A percentile compares a stretch with the other conserved stretches of the same genome.
Conservation (phyloP, 345 rosid genomes). For the Microthlaspi erraticum region DNA sequence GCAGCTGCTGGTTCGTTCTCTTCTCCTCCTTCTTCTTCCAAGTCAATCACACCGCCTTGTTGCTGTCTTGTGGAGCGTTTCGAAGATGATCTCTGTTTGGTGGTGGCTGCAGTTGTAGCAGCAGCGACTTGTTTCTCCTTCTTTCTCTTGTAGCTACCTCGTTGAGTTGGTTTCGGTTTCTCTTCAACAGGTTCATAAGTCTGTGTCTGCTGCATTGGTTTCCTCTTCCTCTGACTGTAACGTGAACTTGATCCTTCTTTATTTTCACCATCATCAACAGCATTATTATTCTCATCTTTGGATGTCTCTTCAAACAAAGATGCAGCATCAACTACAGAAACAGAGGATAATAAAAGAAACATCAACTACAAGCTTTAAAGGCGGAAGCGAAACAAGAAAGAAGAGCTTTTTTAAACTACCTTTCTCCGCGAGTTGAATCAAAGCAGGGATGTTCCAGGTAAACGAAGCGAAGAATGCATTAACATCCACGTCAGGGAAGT, state of each 20-base stretch:
- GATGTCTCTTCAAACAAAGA: constrained; percentile 35
- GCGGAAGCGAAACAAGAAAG: background rate
- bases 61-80: constrained; percentile 36
- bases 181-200: constrained; percentile 34
- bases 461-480: constrained; percentile 70
- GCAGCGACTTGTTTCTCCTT: constrained; percentile 33
- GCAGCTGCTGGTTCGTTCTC: constrained; percentile 17
- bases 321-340: constrained; percentile 42
- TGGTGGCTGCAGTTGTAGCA: constrained; percentile 19
- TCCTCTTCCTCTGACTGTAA: constrained; percentile 50
- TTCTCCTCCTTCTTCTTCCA: constrained; percentile 33
- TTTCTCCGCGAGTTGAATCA: constrained; percentile 36
- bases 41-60: constrained; percentile 37
- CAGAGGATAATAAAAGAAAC: background rate
- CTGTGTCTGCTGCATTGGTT: constrained; percentile 33
- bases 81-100: constrained; percentile 37
- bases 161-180: constrained; percentile 28
- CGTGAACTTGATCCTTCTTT: constrained; percentile 29
- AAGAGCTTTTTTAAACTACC: constrained; percentile 41
- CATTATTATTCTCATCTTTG: constrained; percentile 39
- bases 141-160: constrained; percentile 45
- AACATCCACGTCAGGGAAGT: constrained; percentile 61
- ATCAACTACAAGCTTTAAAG: background rate
- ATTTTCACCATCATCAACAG: constrained; percentile 19
- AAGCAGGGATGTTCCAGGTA: constrained; percentile 75